Evolutionary conservation across 139 green algal genomes (phyloP), one percentile per base, ranked within the genome.

Genomic region (Zygnema circumcarinatum): DNA sequence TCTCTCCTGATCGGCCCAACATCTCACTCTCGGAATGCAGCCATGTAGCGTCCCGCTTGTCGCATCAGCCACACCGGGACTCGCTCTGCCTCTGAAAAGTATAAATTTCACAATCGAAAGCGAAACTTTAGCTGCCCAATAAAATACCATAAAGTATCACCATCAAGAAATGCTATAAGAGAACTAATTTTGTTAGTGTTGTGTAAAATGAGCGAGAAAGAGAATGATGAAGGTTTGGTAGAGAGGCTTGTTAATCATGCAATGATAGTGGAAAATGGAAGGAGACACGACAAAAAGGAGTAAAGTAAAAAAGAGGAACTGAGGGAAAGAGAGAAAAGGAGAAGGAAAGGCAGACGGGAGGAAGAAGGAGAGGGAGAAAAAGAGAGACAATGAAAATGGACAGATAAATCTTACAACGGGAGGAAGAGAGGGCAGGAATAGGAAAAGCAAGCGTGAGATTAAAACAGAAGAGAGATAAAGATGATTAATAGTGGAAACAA

Each of bases 31-130:
- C 97, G 85, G 92, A 99, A 99, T 20, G 95, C 97, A 1, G 94
- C 94, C 97, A 99, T 99, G 94, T 99, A 99, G 16, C 97, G 93
- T 2, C 97, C 97, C 2, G 97, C 97, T 84, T 99, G 97, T 1
- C 97, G 92, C 97, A 99, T 99, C 16, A 99, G 94, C 97, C 97
- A 99, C 39, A 99, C 97, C 0, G 97, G 97, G 0, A 96, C 97
- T 21, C 97, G 90, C 92, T 99, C 97, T 3, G 92, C 95, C 40
- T 98, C 94, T 98, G 86, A 41, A 62, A 62, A 62, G 47, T 16
- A 16, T 62, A 62, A 62, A 7, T 62, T 62, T 62, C 47, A 62
- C 47, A 62, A 25, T 62, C 16, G 47, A n/a, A n/a, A n/a, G n/a
- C n/a, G 7, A 16, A 16, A 62, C 47, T 62, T 62, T 62, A 16